Evolutionary conservation across 2,329 filamentous ascomycete genomes (phyloP), one percentile per base, ranked within the genome.

Genomic region (Bertia moriformis): DNA sequence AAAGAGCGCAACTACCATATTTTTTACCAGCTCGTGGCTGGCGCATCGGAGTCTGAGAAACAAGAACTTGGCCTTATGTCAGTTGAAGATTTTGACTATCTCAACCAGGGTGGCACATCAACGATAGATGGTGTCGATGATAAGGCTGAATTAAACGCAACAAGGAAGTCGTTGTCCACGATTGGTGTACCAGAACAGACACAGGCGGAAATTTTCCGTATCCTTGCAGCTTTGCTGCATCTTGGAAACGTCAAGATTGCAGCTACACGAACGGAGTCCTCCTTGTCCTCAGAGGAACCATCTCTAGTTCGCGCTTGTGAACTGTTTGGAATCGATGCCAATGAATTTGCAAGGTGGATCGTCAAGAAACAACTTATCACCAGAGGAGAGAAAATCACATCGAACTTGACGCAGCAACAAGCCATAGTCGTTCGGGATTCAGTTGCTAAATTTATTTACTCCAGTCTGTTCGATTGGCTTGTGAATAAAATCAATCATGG

Each of bases 1-100:
- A 96, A 94, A 64, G 91, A 98, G 66, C 76, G 91, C 48, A 98
- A 98, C 59, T 98, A 98, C 63, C 91, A 98, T 61, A 89, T 98
- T 51, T 98, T 98, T 65, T 98, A 98, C 60, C 91, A 98, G 60
- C 72, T 98, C 39, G 79, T 95, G 36, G 87, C 88, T 38, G 91
- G 93, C 55, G 83, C 88, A n/a, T 78, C 84, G 2, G 84, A 93
- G 20, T 69, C 75, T 45, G 81, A 95, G 60, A 79, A 78, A 38
- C 73, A 89, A 54, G 80, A 89, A 48, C 71, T 95, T 42, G 75
- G 78, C 33, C 65, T 98, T 44, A 63, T 87, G 35, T 74, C 87
- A 0, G 74, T 93, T 36, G 88, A 96, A 53, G 79, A 95, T 50
- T 98, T 91, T 50, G 85, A 93, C 53, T 98, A 95, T 58, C 69